Evolutionary conservation across 75 land plant species (phyloP).

Genomic region (Selaginella tamariscina): DNA sequence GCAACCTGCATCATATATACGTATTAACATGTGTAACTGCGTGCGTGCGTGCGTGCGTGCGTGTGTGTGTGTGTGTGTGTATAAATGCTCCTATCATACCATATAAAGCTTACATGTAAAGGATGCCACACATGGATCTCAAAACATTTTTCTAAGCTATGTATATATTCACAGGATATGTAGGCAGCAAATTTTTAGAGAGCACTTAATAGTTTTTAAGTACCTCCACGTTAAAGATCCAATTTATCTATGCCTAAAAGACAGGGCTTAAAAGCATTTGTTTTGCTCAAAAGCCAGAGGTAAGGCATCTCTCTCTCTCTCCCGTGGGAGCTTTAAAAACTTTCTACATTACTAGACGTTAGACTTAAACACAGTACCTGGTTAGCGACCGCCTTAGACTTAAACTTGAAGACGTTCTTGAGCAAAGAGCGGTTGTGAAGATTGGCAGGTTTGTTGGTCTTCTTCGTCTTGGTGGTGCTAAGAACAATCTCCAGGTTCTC

Average conservation of each 20-base stretch:
- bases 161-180: background rate
- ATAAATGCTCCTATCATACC: too few species aligned
- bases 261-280: background rate
- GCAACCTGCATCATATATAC: slow-evolving; percentile 37
- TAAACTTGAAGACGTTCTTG: slow-evolving; percentile 67
- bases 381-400: slow-evolving; percentile 58
- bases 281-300: background rate
- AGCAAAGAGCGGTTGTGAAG: slow-evolving; percentile 42
- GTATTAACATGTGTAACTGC: too few species aligned
- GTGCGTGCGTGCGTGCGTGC: too few species aligned
- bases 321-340: too few species aligned
- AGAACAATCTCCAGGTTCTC: slow-evolving; percentile 54
- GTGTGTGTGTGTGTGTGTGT: too few species aligned
- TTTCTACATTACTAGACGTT: too few species aligned
- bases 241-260: background rate
- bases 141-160: too few species aligned
- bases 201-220: background rate
- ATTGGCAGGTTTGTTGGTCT: slow-evolving; percentile 60
- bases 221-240: background rate
- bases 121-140: too few species aligned
- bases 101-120: too few species aligned
- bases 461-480: slow-evolving; percentile 75
- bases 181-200: background rate
- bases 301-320: too few species aligned
- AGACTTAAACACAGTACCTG: too few species aligned